Percentiles rank a stretch among this genome's conserved stretches.
Conservation (phyloP, 331 rosid species). For the Erythrophleum ivorense region DNA sequence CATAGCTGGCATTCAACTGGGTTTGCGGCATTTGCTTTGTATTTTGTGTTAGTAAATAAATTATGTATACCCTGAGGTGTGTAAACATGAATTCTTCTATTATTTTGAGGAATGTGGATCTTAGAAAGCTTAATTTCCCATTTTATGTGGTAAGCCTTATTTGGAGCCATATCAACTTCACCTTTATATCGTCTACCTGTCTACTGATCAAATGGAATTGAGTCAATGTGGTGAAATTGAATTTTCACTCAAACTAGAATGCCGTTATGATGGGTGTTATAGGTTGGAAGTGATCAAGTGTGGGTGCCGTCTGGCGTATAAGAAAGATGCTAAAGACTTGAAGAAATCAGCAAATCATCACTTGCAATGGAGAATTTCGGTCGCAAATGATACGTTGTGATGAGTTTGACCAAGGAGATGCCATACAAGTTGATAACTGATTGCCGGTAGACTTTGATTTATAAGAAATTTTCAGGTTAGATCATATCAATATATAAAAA, state of each 20-base stretch:
- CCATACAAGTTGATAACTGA: not conserved
- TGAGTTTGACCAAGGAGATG: conserved; percentile 4
- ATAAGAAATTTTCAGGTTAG: too few relatives aligned
- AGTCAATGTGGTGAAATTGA: conserved; percentile 30
- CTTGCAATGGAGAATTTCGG: not conserved
- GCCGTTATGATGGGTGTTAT: not conserved
- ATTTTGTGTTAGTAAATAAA: conserved; percentile 36
- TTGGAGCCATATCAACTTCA: conserved; percentile 39
- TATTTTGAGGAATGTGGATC: not conserved
- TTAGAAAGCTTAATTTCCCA: not conserved
- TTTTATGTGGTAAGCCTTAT: not conserved
- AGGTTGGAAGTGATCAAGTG: conserved; percentile 20
- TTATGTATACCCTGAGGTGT: not conserved
- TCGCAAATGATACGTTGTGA: not conserved
- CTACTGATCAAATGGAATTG: conserved; percentile 20
- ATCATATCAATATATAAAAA: too few relatives aligned
- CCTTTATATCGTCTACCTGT: conserved; percentile 44
- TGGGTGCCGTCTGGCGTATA: conserved; percentile 42
- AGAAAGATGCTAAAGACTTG: conserved; percentile 43
- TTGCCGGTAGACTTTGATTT: not conserved
- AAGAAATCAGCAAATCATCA: not conserved
- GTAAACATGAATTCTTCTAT: conserved; percentile 28
- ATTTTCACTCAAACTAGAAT: conserved; percentile 33
- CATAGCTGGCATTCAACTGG: conserved; percentile 27
- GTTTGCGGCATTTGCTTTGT: conserved; percentile 45